These are phyloP conservation scores for Aspergillus jensenii DNA, from an alignment of 2,329 filamentous ascomycete species.

Conservation along the genomic window DNA sequence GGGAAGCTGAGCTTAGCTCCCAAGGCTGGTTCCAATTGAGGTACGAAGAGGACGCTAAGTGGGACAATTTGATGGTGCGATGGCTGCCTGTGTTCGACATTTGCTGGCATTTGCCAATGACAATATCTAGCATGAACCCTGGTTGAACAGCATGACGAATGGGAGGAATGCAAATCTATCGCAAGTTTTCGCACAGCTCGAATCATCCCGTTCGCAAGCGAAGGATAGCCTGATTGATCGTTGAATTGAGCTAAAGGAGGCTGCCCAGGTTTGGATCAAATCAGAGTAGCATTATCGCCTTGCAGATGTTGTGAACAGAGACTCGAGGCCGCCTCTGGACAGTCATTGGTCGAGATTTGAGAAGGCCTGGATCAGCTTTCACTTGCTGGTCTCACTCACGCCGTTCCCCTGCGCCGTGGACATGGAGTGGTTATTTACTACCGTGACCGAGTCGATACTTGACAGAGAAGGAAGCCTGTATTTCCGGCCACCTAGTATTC, in stretches of 20 bases:
- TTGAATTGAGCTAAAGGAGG: neutral
- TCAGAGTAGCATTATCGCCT: neutral
- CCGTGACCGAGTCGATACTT: neutral
- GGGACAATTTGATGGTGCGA: neutral
- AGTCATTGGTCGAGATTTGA: neutral
- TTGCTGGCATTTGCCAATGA: neutral
- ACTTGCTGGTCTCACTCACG: neutral
- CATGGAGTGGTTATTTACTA: neutral
- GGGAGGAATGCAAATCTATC: neutral
- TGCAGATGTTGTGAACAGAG: conserved; percentile 9
- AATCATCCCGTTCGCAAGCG: neutral
- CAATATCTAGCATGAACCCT: neutral
- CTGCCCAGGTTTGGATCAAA: conserved; percentile 2
- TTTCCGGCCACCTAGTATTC: neutral
- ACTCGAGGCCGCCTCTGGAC: neutral
- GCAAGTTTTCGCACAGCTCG: neutral
- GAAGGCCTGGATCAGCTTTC: neutral
- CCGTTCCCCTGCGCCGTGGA: neutral
- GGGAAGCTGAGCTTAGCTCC: neutral
- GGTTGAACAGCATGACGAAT: neutral
- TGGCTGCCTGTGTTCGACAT: neutral
- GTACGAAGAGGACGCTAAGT: neutral
- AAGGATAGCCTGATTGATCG: neutral
- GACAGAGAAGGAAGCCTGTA: neutral
- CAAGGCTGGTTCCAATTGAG: neutral